phyloP scores from a whole-genome alignment of 2,329 filamentous ascomycete species.

The Dactylellina sp. region DNA sequence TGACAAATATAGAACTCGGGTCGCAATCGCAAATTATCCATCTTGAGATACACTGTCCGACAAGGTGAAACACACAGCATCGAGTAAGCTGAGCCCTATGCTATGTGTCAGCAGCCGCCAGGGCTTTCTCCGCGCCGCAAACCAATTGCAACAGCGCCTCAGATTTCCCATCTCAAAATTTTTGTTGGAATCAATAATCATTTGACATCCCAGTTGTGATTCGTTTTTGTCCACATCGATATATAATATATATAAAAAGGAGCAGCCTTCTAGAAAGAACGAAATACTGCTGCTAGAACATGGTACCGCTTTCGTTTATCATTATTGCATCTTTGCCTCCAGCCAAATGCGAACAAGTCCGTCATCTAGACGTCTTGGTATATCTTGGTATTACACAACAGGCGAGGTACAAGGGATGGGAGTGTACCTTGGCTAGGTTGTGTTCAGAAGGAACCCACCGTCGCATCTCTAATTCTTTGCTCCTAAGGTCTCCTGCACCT shows the following conservation, averaged over 20 bases:
- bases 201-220: slow-evolving; percentile 5
- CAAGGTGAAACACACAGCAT: slow-evolving; percentile 43
- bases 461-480: slow-evolving; percentile 37
- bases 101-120: slow-evolving; percentile 20
- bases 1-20: slow-evolving; percentile 51
- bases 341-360: slow-evolving; percentile 46
- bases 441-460: slow-evolving; percentile 55
- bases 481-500: slow-evolving; percentile 11
- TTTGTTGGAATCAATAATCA: slow-evolving; percentile 24
- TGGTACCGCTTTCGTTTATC: slow-evolving; percentile 47
- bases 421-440: slow-evolving; percentile 18
- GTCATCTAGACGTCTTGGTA: slow-evolving; percentile 42
- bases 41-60: slow-evolving; percentile 35
- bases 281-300: slow-evolving; percentile 32
- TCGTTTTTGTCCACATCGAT: slow-evolving; percentile 21
- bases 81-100: slow-evolving; percentile 9
- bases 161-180: slow-evolving; percentile 4
- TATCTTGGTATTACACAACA: slow-evolving; percentile 48
- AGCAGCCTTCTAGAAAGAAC: slow-evolving; percentile 51
- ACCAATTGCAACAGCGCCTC: slow-evolving; percentile 18
- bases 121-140: slow-evolving; percentile 15
- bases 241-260: no score
- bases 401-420: slow-evolving; percentile 24
- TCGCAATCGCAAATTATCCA: slow-evolving; percentile 55
- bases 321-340: slow-evolving; percentile 42